phyloP scores from a whole-genome alignment of 768 basidiomycete genomes.

The Zangia roseola region DNA sequence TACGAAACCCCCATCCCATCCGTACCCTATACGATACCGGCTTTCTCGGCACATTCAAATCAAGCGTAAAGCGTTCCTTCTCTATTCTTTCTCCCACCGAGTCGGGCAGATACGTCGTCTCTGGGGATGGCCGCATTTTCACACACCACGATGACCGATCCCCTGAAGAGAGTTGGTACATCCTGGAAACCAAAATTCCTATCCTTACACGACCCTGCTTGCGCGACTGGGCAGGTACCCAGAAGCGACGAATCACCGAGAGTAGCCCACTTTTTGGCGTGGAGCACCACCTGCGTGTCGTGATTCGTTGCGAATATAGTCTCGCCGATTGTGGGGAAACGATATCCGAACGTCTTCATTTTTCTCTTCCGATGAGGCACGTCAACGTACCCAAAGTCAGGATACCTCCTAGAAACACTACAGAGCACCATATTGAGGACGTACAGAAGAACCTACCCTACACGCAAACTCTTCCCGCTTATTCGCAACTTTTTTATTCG shows the following conservation, averaged over 20 bases:
- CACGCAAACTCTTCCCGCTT: constrained; percentile 55
- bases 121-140: constrained; percentile 52
- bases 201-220: constrained; percentile 12
- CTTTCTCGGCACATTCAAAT: constrained; percentile 30
- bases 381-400: constrained; percentile 38
- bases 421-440: constrained; percentile 5
- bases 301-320: constrained; percentile 58
- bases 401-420: neutral
- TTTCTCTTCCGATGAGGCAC: constrained; percentile 51
- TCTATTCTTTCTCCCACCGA: constrained; percentile 49
- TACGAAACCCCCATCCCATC: constrained; percentile 54
- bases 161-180: constrained; percentile 27
- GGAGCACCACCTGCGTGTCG: constrained; percentile 50
- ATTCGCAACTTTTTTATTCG: constrained; percentile 73
- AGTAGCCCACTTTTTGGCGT: constrained; percentile 58
- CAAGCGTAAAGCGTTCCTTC: constrained; percentile 36
- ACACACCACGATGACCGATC: constrained; percentile 22
- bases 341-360: constrained; percentile 28
- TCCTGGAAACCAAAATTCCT: constrained; percentile 21
- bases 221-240: constrained; percentile 31
- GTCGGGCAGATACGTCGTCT: constrained; percentile 47
- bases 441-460: constrained; percentile 16
- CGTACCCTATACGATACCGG: constrained; percentile 47
- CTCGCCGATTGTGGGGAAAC: constrained; percentile 34
- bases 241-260: constrained; percentile 41